Conservation (phyloP, 306 rosid genomes). For the Arachis stenosperma region DNA sequence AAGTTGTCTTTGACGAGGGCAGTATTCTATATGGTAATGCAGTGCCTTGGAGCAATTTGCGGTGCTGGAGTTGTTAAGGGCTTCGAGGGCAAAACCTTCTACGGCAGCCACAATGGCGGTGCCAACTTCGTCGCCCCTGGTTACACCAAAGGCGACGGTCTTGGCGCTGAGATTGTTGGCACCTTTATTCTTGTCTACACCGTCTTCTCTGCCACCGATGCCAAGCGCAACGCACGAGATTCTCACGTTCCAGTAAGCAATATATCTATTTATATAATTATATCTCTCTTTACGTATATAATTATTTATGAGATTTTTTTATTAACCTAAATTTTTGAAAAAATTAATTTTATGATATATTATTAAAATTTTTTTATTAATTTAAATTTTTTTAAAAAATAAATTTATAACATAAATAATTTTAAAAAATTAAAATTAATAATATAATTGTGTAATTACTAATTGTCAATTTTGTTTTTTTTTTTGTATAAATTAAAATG, state of each 20-base stretch:
- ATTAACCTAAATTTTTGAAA: neutral
- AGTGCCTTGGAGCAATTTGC: slow-evolving; percentile 70
- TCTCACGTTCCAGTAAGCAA: slow-evolving; percentile 61
- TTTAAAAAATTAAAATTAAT: no score
- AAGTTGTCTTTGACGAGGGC: slow-evolving; percentile 87
- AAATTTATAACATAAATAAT: no score
- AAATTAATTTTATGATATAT: no score
- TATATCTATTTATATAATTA: neutral
- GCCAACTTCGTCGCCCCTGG: slow-evolving; percentile 70
- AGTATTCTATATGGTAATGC: slow-evolving; percentile 85
- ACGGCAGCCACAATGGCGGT: slow-evolving; percentile 52
- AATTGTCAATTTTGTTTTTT: neutral
- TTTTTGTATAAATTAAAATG: neutral
- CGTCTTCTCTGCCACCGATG: slow-evolving; percentile 93
- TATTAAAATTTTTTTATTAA: no score
- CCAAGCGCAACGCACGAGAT: slow-evolving; percentile 82
- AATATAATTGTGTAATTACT: no score
- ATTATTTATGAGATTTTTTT: no score
- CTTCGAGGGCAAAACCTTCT: slow-evolving; percentile 43
- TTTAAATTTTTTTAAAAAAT: no score
- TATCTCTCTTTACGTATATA: neutral
- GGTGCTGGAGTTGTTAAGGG: slow-evolving; percentile 58
- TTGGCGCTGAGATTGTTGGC: slow-evolving; percentile 58
- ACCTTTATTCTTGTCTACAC: slow-evolving; percentile 57
- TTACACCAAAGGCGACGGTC: slow-evolving; percentile 81